Evolutionary conservation across 2,329 filamentous ascomycete species (phyloP).

Genomic region (Colletotrichum sp.): DNA sequence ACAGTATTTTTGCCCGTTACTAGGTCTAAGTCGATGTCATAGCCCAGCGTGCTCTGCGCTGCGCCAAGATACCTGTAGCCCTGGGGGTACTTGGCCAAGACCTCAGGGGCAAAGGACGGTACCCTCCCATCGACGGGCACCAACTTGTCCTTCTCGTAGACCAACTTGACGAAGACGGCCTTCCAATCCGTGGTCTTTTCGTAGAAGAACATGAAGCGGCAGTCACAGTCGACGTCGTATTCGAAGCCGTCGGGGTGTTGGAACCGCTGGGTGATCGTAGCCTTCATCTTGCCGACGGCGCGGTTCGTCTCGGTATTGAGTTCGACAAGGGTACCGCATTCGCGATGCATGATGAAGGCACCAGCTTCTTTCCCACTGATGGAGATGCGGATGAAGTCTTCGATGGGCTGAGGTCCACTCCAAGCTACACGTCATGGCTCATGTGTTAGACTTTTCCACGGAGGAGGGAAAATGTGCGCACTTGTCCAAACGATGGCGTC

Average conservation of each 20-base stretch:
- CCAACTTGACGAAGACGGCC: slow-evolving; percentile 50
- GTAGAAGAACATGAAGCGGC: slow-evolving; percentile 54
- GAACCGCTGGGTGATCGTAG: slow-evolving; percentile 59
- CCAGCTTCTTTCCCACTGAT: slow-evolving; percentile 54
- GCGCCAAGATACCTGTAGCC: slow-evolving; percentile 53
- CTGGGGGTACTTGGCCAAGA: slow-evolving; percentile 43
- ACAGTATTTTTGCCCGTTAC: slow-evolving; percentile 41
- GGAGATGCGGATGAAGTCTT: slow-evolving; percentile 49
- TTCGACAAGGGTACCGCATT: slow-evolving; percentile 53
- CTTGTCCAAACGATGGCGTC: slow-evolving; percentile 56
- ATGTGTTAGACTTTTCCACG: neutral
- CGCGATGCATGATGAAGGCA: slow-evolving; percentile 63
- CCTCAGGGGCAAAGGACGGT: slow-evolving; percentile 41
- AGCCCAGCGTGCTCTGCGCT: slow-evolving; percentile 50
- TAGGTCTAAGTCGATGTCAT: slow-evolving; percentile 44
- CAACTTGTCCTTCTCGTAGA: slow-evolving; percentile 57
- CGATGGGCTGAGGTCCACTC: slow-evolving; percentile 42
- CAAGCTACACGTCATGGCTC: slow-evolving; percentile 41
- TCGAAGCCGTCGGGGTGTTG: slow-evolving; percentile 32
- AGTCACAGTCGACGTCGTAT: slow-evolving; percentile 57
- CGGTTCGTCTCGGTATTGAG: slow-evolving; percentile 41
- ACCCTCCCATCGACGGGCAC: slow-evolving; percentile 47
- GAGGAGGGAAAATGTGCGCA: slow-evolving; percentile 29
- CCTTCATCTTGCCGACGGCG: slow-evolving; percentile 59
- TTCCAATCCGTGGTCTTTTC: slow-evolving; percentile 41